A percentile compares a stretch with the other conserved stretches of the same genome.
phyloP scores from a whole-genome alignment of 768 basidiomycete genomes.

The Agaricus blazei region DNA sequence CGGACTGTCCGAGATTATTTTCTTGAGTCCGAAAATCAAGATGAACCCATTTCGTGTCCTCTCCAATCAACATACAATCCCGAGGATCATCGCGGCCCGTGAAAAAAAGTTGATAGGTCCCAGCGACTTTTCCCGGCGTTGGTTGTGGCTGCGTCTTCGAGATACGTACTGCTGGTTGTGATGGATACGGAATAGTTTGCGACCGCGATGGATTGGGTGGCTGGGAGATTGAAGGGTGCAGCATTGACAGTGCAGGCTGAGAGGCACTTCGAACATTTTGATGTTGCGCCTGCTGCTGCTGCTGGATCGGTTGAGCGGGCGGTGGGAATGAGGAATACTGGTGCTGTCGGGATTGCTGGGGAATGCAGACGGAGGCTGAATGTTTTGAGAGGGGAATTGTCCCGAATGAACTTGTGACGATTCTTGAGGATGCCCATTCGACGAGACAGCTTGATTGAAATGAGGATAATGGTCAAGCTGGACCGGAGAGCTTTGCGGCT shows the following conservation, averaged over 20 bases:
- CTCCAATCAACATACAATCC: slow-evolving; percentile 62
- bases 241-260: not conserved
- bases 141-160: not conserved
- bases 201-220: not conserved
- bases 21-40: slow-evolving; percentile 63
- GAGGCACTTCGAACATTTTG: not conserved
- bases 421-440: not conserved
- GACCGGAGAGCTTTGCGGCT: not conserved
- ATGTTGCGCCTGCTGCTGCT: not conserved
- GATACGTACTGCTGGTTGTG: not conserved
- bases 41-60: slow-evolving; percentile 53
- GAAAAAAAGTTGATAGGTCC: slow-evolving; percentile 59
- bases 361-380: not conserved
- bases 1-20: slow-evolving; percentile 33
- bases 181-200: not conserved
- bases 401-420: not conserved
- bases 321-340: not conserved
- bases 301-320: not conserved
- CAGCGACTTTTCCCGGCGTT: slow-evolving; percentile 18
- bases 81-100: slow-evolving; percentile 67
- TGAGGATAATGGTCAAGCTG: slow-evolving; percentile 3
- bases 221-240: not conserved
- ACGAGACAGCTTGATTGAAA: not conserved
- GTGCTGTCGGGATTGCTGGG: slow-evolving; percentile 1
- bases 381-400: slow-evolving; percentile 1